phyloP scores from a whole-genome alignment of 345 rosid genomes.

The Bruguiera parviflora region DNA sequence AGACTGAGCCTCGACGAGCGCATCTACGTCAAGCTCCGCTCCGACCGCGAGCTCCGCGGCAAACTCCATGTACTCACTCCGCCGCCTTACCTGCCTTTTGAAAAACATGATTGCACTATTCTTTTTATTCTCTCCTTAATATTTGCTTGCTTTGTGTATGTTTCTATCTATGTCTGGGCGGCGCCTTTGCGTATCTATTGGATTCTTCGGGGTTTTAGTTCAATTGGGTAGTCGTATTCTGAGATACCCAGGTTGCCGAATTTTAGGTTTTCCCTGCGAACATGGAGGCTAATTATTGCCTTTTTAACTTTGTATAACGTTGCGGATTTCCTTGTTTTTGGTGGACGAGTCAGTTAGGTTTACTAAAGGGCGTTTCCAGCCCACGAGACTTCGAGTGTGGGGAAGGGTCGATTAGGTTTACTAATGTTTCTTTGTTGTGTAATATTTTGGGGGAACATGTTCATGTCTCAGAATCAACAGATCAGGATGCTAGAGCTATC shows the following conservation, averaged over 20 bases:
- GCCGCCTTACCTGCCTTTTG: not conserved
- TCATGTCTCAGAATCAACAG: too few relatives aligned
- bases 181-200: not conserved
- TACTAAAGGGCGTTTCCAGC: not conserved
- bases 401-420: not conserved
- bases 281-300: too few relatives aligned
- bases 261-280: not conserved
- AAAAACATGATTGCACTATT: not conserved
- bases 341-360: not conserved
- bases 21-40: constrained; percentile 97
- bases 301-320: not conserved
- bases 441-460: too few relatives aligned
- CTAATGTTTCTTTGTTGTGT: not conserved
- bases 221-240: not conserved
- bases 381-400: too few relatives aligned
- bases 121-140: not conserved
- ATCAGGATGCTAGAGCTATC: too few relatives aligned
- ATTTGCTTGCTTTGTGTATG: not conserved
- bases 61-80: constrained; percentile 72
- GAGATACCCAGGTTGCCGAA: not conserved
- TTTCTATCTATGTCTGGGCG: not conserved
- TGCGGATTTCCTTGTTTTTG: constrained; percentile 1
- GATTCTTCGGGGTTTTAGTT: not conserved
- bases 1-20: constrained; percentile 97
- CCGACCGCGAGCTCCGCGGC: constrained; percentile 99